Percentiles rank a stretch among this genome's conserved stretches.
phyloP scores from a whole-genome alignment of 2,329 filamentous ascomycete species.

The Orbilia brochopaga region DNA sequence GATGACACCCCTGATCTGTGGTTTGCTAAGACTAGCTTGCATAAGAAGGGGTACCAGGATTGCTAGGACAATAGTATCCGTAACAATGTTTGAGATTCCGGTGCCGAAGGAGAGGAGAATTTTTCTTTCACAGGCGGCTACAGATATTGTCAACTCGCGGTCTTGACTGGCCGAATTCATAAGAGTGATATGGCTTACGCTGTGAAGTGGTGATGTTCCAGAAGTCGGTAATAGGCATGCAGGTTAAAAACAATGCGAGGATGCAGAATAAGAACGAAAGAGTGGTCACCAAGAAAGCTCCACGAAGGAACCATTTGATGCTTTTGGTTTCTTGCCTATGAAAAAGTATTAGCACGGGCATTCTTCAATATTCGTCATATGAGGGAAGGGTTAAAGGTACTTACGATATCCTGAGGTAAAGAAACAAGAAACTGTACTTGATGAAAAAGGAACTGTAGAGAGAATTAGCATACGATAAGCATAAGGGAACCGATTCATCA shows the following conservation, averaged over 20 bases:
- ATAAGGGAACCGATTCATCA: neutral
- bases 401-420: constrained; percentile 54
- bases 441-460: constrained; percentile 51
- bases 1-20: constrained; percentile 51
- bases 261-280: constrained; percentile 56
- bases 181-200: constrained; percentile 41
- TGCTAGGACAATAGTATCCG: constrained; percentile 55
- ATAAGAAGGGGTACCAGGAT: constrained; percentile 54
- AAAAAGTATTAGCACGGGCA: constrained; percentile 7
- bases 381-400: neutral
- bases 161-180: no score
- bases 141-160: constrained; percentile 10
- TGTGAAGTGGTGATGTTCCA: constrained; percentile 52
- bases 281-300: constrained; percentile 55
- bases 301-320: constrained; percentile 53
- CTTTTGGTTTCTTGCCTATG: constrained; percentile 52
- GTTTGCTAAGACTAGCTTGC: constrained; percentile 52
- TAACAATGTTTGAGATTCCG: constrained; percentile 55
- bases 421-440: constrained; percentile 55
- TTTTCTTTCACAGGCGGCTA: constrained; percentile 51
- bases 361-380: constrained; percentile 1
- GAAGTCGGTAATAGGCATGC: constrained; percentile 55
- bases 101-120: constrained; percentile 53
- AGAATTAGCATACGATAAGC: constrained; percentile 14
- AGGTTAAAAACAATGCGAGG: constrained; percentile 56